A percentile compares a stretch with the other conserved stretches of the same genome.
phyloP scores from a whole-genome alignment of 2,329 filamentous ascomycete genomes.

The Microcyclospora tardicrescens region DNA sequence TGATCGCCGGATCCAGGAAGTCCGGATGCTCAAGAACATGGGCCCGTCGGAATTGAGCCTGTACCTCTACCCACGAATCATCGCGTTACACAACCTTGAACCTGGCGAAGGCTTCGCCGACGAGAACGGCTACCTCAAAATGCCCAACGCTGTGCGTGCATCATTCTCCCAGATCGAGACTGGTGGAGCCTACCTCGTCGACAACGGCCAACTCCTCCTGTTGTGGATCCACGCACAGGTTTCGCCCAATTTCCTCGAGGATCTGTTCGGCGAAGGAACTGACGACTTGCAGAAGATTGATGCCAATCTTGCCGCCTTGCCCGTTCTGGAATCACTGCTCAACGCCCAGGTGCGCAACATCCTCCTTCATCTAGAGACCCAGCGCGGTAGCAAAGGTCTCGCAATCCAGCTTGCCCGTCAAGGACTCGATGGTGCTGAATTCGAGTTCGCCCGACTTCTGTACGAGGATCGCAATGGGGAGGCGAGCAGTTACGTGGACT shows the following conservation, averaged over 20 bases:
- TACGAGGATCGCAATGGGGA: slow-evolving; percentile 96
- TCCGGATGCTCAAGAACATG: slow-evolving; percentile 81
- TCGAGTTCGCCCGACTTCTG: slow-evolving; percentile 82
- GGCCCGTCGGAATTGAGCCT: slow-evolving; percentile 73
- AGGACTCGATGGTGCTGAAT: slow-evolving; percentile 87
- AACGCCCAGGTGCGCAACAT: slow-evolving; percentile 94
- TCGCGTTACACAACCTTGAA: slow-evolving; percentile 79
- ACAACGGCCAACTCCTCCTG: slow-evolving; percentile 85
- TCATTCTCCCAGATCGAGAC: slow-evolving; percentile 83
- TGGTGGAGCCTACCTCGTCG: slow-evolving; percentile 85
- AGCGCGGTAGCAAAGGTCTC: slow-evolving; percentile 74
- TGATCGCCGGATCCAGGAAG: slow-evolving; percentile 80
- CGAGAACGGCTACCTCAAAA: slow-evolving; percentile 71
- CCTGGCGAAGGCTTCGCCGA: slow-evolving; percentile 89
- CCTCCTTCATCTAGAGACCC: slow-evolving; percentile 67
- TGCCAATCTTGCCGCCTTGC: slow-evolving; percentile 65
- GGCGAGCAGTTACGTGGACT: slow-evolving; percentile 95
- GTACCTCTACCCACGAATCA: slow-evolving; percentile 90
- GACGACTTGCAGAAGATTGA: slow-evolving; percentile 62
- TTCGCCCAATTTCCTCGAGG: slow-evolving; percentile 77
- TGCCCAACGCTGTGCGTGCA: slow-evolving; percentile 68
- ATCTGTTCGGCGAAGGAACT: slow-evolving; percentile 74
- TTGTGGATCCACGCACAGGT: slow-evolving; percentile 89
- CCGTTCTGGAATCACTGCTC: slow-evolving; percentile 77
- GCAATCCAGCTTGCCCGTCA: slow-evolving; percentile 85